Evolutionary conservation across 257 asterid species (phyloP), one percentile per base, ranked within the genome.

Genomic region (Cordia subcordata): DNA sequence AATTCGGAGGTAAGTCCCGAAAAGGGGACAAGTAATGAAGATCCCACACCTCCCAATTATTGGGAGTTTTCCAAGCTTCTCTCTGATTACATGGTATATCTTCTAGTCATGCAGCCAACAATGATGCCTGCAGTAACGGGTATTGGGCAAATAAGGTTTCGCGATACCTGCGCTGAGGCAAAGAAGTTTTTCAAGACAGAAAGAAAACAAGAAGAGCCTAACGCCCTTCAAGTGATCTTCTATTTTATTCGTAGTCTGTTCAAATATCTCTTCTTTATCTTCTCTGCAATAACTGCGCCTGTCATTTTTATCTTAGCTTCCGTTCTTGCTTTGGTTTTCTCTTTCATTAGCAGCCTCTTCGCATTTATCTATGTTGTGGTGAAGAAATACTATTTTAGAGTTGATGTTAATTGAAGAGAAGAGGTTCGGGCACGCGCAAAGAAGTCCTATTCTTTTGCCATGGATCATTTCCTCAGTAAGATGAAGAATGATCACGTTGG

Each of bases 61-160:
- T 33, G 55, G 37, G 19, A 53, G 0, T 53, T 67, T 37, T 70
- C 78, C 11, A 77, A 70, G 73, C 17, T 58, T 16, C 74, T 81
- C n/a, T 81, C 85, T 0, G 82, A 73, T 33, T 81, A 81, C 70
- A 78, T 82, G 88, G 8, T 78, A 17, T 79, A 73, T 22, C 77
- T 79, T 13, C 65, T 79, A 16, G 56, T 82, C 5, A 76, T 79
- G 79, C 73, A 74, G 79, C 82, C 79, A 1, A 60, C 71, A 3
- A 57, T 78, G 80, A 68, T 74, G 75, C 62, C 81, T 4, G 62
- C 68, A 4, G 85, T 82, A 20, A 79, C 75, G 0, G 88, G 85
- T 0, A 76, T 82, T 4, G 79, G 77, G 0, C 79, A 75, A 10
- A 71, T 73, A 39, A 67, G 85, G 14, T 78, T 75, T 65, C 71